Evolutionary conservation across 768 basidiomycete species (phyloP), one percentile per base, ranked within the genome.

Genomic region (Myochromella boudieri): DNA sequence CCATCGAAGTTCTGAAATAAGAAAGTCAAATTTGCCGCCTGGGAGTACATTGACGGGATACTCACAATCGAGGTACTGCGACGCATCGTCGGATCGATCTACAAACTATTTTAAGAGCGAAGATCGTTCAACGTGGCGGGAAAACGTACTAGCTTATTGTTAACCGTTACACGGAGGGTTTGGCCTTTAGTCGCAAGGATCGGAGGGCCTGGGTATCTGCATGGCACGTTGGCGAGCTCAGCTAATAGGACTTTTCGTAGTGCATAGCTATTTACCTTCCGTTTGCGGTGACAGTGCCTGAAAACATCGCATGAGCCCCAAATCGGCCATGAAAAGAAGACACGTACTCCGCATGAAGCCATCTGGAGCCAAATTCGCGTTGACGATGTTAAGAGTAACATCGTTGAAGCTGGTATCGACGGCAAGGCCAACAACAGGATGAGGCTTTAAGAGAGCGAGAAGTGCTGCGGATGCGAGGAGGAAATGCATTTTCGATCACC

Each of bases 141-240:
- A 17, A 15, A 11, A 24, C 77, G 60, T 26, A 61, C 63, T 24
- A 80, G 65, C 27, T 54, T 38, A 48, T 81, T 76, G 26, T 69
- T 62, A n/a, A 80, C 71, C 11, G 70, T 75, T 24, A 81, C 63
- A 20, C 48, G 46, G 38, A 78, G 68, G 21, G 61, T 60, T 40
- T 74, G 67, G 2, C 75, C 71, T 49, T 78, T 82, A 15, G 66
- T 60, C 15, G 58, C 60, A 7, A 50, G 55, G 53, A 82, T 74
- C 34, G 74, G 52, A 6, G 80, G 80, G 6, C 76, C 80, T 6
- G 80, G 80, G 46, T 60, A 65, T 17, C 59, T 63, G 36, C 12
- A 40, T 6, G 24, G 9, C 3, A 27, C 43, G 33, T 24, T 22
- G 21, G 15, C 18, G 9, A 39, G 22, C 20, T n/a, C n/a, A n/a